phyloP scores from a whole-genome alignment of 2,329 filamentous ascomycete genomes.

The Colletotrichum godetiae region DNA sequence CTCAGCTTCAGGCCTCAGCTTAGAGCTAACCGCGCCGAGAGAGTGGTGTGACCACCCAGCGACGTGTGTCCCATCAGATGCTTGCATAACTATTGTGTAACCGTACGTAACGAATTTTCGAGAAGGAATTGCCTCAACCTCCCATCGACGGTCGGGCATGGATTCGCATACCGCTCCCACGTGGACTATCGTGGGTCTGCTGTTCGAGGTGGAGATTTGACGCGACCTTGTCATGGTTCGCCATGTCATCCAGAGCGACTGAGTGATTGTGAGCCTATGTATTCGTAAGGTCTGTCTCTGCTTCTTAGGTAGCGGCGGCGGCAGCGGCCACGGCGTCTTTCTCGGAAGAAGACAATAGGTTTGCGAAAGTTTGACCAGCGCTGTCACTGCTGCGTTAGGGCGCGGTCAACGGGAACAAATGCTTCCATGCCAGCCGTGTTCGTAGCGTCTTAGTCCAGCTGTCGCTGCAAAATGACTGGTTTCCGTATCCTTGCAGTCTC shows the following conservation, averaged over 20 bases:
- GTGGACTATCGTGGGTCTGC: slow-evolving; percentile 31
- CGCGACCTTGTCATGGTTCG: slow-evolving; percentile 23
- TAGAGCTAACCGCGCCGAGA: neutral
- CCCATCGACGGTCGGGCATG: slow-evolving; percentile 18
- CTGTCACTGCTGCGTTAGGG: slow-evolving; percentile 20
- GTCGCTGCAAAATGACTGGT: neutral
- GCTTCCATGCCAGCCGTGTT: slow-evolving; percentile 12
- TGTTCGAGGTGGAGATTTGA: slow-evolving; percentile 29
- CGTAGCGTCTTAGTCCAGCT: neutral
- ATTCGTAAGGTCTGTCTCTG: neutral
- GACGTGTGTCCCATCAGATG: neutral
- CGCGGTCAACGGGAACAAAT: slow-evolving; percentile 1
- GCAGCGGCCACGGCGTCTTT: slow-evolving; percentile 20
- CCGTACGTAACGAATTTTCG: slow-evolving; percentile 24
- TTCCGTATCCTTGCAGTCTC: slow-evolving; percentile 28
- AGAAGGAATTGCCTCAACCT: slow-evolving; percentile 30
- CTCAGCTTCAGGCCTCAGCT: slow-evolving; percentile 7
- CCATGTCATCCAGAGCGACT: slow-evolving; percentile 3
- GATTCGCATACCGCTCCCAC: slow-evolving; percentile 35
- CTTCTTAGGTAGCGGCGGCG: neutral
- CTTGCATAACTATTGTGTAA: neutral
- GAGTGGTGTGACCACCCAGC: neutral
- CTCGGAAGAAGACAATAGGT: slow-evolving; percentile 11
- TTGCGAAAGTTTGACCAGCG: slow-evolving; percentile 24
- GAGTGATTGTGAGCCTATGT: neutral